A percentile compares a stretch with the other conserved stretches of the same genome.
Evolutionary conservation across 768 basidiomycete genomes (phyloP).

Genomic region (Hericium erinaceus): DNA sequence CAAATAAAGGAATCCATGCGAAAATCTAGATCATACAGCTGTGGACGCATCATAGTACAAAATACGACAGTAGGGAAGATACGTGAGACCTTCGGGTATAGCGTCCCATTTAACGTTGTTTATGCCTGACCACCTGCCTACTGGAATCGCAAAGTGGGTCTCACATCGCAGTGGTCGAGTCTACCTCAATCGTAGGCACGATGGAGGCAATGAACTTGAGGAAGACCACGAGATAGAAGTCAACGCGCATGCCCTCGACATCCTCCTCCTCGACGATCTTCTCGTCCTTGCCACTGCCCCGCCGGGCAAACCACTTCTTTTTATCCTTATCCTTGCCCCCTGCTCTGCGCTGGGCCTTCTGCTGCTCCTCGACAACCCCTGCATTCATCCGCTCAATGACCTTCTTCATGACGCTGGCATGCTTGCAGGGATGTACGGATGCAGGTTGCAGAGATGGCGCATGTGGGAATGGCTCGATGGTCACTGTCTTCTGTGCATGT

Average conservation of each 20-base stretch:
- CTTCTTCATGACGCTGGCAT: constrained; percentile 99
- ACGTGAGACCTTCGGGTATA: background rate
- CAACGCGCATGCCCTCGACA: constrained; percentile 87
- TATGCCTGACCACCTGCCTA: background rate
- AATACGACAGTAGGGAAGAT: background rate
- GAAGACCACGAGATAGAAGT: constrained; percentile 97
- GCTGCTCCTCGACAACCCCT: constrained; percentile 74
- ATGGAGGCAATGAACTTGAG: constrained; percentile 98
- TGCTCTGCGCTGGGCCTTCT: constrained; percentile 47
- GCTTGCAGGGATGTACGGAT: constrained; percentile 97
- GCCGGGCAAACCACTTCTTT: constrained; percentile 82
- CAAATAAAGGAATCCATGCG: background rate
- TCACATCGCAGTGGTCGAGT: constrained; percentile 63
- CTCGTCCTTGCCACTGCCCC: constrained; percentile 51
- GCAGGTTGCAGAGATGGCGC: constrained; percentile 77
- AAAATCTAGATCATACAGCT: background rate
- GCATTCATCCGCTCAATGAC: constrained; percentile 98
- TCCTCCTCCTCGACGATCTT: constrained; percentile 56
- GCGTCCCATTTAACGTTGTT: background rate
- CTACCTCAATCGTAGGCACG: constrained; percentile 97
- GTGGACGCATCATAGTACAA: background rate
- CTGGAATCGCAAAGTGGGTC: background rate
- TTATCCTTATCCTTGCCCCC: constrained; percentile 43
- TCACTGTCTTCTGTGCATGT: constrained; percentile 97
- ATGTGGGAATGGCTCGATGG: constrained; percentile 98